A percentile compares a stretch with the other conserved stretches of the same genome.
phyloP scores from a whole-genome alignment of 305 asterid genomes.

The Euphrasia arctica region DNA sequence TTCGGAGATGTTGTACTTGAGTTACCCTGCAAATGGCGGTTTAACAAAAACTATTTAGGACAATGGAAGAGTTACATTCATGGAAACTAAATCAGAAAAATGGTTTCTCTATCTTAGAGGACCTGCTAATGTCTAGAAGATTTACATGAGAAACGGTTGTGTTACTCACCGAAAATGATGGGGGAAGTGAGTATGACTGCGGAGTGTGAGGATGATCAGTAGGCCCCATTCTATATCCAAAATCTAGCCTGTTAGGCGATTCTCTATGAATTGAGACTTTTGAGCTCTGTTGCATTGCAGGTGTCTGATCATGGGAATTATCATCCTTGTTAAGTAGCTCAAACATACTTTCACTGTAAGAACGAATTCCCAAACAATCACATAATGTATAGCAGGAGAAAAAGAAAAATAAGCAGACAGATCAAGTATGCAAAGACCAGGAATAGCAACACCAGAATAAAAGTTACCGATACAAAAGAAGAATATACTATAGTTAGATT shows the following conservation, averaged over 20 bases:
- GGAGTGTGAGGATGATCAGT: slow-evolving; percentile 34
- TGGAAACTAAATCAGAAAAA: slow-evolving; percentile 9
- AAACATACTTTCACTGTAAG: slow-evolving; percentile 39
- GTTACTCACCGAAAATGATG: slow-evolving; percentile 44
- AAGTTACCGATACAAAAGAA: slow-evolving; percentile 8
- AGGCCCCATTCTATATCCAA: slow-evolving; percentile 36
- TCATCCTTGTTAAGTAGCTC: slow-evolving; percentile 33
- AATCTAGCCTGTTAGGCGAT: slow-evolving; percentile 30
- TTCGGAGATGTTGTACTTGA: slow-evolving; percentile 33
- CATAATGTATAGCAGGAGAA: background rate
- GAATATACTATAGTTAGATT: background rate
- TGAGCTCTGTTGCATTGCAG: slow-evolving; percentile 25
- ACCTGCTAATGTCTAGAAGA: slow-evolving; percentile 19
- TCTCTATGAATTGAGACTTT: slow-evolving; percentile 33
- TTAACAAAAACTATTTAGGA: slow-evolving; percentile 16
- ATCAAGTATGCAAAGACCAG: slow-evolving; percentile 2
- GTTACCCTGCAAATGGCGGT: slow-evolving; percentile 43
- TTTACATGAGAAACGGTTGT: slow-evolving; percentile 14
- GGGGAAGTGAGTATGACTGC: slow-evolving; percentile 33
- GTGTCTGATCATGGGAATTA: slow-evolving; percentile 34
- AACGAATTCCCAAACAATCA: slow-evolving; percentile 12
- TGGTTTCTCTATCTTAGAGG: slow-evolving; percentile 13
- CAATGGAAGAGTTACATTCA: slow-evolving; percentile 9
- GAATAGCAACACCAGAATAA: background rate
- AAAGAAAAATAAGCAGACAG: background rate